phyloP scores from a whole-genome alignment of 2,329 filamentous ascomycete species.

The Didymella arachidicola region DNA sequence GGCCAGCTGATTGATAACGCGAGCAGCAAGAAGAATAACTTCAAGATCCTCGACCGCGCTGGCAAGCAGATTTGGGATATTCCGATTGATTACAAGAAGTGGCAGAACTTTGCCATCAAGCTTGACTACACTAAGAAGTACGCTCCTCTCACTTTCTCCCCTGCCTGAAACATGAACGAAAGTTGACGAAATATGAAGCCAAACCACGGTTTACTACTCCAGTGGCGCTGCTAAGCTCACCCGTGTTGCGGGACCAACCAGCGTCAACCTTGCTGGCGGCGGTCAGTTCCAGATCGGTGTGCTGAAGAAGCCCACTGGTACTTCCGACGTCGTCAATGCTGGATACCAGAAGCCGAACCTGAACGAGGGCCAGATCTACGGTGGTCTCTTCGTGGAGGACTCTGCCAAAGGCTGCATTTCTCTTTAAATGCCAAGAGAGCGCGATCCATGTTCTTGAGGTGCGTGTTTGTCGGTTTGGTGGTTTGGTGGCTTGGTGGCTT shows the following conservation, averaged over 20 bases:
- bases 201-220: slow-evolving; percentile 67
- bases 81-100: slow-evolving; percentile 59
- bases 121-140: slow-evolving; percentile 66
- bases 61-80: slow-evolving; percentile 57
- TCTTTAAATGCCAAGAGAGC: slow-evolving; percentile 24
- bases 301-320: slow-evolving; percentile 66
- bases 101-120: slow-evolving; percentile 69
- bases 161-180: neutral
- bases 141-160: slow-evolving; percentile 22
- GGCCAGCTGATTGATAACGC: slow-evolving; percentile 60
- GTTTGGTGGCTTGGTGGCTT: no score
- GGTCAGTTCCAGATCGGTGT: slow-evolving; percentile 70
- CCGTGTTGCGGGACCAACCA: slow-evolving; percentile 56
- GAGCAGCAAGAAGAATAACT: slow-evolving; percentile 55
- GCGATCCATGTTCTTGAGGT: neutral
- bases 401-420: slow-evolving; percentile 46
- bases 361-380: slow-evolving; percentile 52
- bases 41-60: slow-evolving; percentile 51
- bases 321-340: slow-evolving; percentile 49
- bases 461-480: neutral
- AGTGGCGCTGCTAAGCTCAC: slow-evolving; percentile 56
- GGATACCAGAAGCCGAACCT: slow-evolving; percentile 47
- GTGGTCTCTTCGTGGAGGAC: slow-evolving; percentile 51
- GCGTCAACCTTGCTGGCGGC: slow-evolving; percentile 63
- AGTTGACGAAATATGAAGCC: slow-evolving; percentile 48